Evolutionary conservation across 2,329 filamentous ascomycete genomes (phyloP).

Genomic region (Nemania sp.): DNA sequence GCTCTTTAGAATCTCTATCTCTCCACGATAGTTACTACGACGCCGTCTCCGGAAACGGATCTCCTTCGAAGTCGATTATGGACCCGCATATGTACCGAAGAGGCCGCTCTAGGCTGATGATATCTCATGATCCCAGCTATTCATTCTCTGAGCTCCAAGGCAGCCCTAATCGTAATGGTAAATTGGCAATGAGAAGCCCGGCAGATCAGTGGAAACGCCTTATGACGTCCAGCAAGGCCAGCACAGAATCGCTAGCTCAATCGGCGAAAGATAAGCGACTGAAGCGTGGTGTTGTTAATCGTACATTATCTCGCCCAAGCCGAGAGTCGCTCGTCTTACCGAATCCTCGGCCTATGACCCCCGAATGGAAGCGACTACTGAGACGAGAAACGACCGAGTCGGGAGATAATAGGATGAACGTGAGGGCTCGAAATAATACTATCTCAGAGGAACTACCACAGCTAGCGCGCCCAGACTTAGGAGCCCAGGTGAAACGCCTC

Average conservation of each 20-base stretch:
- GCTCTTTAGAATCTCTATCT: not conserved
- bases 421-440: constrained; percentile 35
- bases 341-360: constrained; percentile 28
- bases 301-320: constrained; percentile 29
- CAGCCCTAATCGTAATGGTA: not conserved
- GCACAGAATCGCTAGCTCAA: constrained; percentile 44
- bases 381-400: constrained; percentile 27
- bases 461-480: constrained; percentile 2
- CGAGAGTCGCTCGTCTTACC: constrained; percentile 30
- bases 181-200: constrained; percentile 2
- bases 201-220: constrained; percentile 42
- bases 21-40: not conserved
- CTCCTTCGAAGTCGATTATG: not conserved
- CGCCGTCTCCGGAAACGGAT: not conserved
- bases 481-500: constrained; percentile 8
- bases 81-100: not conserved
- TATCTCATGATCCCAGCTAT: not conserved
- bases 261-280: constrained; percentile 44
- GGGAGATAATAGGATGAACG: constrained; percentile 30
- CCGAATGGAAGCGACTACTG: constrained; percentile 41
- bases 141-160: not conserved
- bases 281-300: constrained; percentile 37
- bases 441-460: constrained; percentile 35
- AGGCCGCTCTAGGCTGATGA: not conserved
- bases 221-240: constrained; percentile 41